Conservation (phyloP, 1,284 basidiomycete species). For the Cryptococcus deneoformans region DNA sequence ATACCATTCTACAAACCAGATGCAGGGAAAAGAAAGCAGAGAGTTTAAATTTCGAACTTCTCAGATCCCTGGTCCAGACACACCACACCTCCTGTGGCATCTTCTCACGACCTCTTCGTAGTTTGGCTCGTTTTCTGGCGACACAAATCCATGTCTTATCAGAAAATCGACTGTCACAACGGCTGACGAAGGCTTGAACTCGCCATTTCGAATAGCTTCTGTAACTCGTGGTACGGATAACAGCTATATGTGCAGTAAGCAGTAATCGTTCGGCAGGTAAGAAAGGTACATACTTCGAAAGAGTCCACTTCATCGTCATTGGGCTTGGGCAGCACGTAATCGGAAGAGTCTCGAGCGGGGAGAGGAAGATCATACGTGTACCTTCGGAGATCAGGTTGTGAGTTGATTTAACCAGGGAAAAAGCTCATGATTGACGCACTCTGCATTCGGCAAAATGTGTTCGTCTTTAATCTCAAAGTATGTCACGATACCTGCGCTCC, state of each 20-base stretch:
- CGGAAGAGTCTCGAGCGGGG: conserved; percentile 46
- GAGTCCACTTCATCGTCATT: conserved; percentile 87
- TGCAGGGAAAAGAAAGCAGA: too few species aligned
- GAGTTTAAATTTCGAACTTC: too few species aligned
- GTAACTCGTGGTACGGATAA: conserved; percentile 40
- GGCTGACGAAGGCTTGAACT: conserved; percentile 57
- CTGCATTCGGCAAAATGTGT: conserved; percentile 66
- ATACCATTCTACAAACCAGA: too few species aligned
- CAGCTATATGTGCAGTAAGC: conserved; percentile 19
- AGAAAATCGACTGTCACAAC: conserved; percentile 56
- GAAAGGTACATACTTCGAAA: conserved; percentile 53
- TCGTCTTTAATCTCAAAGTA: conserved; percentile 61
- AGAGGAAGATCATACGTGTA: conserved; percentile 74
- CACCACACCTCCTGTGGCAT: conserved; percentile 31
- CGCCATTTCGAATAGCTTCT: conserved; percentile 43
- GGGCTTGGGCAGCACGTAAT: conserved; percentile 61
- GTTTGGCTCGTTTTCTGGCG: conserved; percentile 51
- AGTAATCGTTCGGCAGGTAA: background rate
- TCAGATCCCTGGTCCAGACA: conserved; percentile 12
- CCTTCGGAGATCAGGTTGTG: conserved; percentile 6
- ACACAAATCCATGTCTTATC: conserved; percentile 54
- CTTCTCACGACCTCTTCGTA: conserved; percentile 32
- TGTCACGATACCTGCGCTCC: conserved; percentile 26
- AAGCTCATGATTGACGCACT: background rate
- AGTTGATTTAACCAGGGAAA: background rate